A percentile compares a stretch with the other conserved stretches of the same genome.
Conservation (phyloP, 257 asterid genomes). For the Solanum pennellii region DNA sequence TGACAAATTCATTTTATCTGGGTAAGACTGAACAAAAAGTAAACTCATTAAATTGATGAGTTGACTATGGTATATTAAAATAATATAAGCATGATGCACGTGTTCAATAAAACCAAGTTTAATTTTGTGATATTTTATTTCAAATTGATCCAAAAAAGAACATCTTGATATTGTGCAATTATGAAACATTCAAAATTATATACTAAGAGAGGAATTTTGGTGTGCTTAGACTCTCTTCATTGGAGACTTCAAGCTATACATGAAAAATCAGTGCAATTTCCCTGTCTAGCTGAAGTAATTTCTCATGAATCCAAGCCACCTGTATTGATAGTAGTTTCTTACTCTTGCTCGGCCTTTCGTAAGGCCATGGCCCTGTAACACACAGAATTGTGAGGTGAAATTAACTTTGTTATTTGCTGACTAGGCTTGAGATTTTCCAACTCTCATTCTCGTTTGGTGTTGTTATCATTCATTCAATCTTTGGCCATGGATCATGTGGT, state of each 20-base stretch:
- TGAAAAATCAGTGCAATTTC: background rate
- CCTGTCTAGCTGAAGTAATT: background rate
- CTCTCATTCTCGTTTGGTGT: background rate
- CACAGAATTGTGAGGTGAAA: background rate
- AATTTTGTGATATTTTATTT: background rate
- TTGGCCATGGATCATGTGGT: constrained; percentile 63
- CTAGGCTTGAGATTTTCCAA: background rate
- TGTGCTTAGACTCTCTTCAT: background rate
- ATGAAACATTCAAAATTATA: background rate
- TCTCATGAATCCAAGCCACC: background rate
- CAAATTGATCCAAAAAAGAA: background rate
- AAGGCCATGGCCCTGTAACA: background rate
- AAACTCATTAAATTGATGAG: background rate
- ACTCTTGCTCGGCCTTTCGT: background rate
- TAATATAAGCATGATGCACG: background rate
- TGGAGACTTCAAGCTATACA: background rate
- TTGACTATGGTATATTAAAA: background rate
- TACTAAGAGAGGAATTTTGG: background rate
- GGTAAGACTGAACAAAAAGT: background rate
- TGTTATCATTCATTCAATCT: constrained; percentile 6
- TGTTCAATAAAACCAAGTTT: background rate
- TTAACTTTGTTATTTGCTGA: background rate
- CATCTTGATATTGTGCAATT: background rate
- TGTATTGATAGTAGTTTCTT: background rate
- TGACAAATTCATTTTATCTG: background rate